These are phyloP conservation scores for Vigna radiata DNA, from an alignment of 306 rosid genomes.

Conservation along the genomic window DNA sequence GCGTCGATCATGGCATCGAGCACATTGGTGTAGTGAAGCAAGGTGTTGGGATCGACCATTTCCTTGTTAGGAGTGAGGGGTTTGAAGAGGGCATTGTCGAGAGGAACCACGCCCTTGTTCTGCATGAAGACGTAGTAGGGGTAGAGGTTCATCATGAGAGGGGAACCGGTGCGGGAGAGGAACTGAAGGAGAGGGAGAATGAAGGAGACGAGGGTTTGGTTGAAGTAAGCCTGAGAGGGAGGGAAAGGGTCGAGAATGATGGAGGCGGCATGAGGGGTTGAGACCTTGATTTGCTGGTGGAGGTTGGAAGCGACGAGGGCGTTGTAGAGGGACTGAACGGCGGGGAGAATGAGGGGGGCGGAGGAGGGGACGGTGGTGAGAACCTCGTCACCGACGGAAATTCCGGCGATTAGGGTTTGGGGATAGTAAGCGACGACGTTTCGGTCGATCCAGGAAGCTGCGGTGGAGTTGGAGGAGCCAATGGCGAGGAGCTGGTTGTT, in stretches of 20 bases:
- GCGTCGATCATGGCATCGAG: constrained; percentile 93
- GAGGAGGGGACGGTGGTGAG: constrained; percentile 75
- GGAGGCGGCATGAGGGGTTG: constrained; percentile 87
- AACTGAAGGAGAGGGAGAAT: constrained; percentile 75
- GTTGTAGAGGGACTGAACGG: constrained; percentile 73
- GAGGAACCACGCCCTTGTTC: constrained; percentile 92
- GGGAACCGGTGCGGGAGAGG: constrained; percentile 71
- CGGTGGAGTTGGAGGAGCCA: constrained; percentile 90
- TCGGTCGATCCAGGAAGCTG: constrained; percentile 83
- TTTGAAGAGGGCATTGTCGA: constrained; percentile 83
- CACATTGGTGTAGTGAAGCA: constrained; percentile 87
- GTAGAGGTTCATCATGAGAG: constrained; percentile 91
- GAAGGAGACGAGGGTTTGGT: constrained; percentile 57
- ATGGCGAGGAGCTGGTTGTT: constrained; percentile 90
- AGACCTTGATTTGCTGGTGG: constrained; percentile 66
- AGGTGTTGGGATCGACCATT: constrained; percentile 97
- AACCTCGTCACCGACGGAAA: constrained; percentile 96
- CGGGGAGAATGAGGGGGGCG: constrained; percentile 75
- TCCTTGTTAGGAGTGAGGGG: constrained; percentile 85
- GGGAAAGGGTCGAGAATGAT: constrained; percentile 92
- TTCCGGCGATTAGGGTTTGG: constrained; percentile 66
- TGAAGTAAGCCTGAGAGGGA: constrained; percentile 92
- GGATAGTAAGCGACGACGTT: constrained; percentile 86
- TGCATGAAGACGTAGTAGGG: constrained; percentile 95
- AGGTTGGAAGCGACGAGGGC: constrained; percentile 87